Conservation (phyloP, 768 basidiomycete genomes). For the Daedaleopsis sinensis region DNA sequence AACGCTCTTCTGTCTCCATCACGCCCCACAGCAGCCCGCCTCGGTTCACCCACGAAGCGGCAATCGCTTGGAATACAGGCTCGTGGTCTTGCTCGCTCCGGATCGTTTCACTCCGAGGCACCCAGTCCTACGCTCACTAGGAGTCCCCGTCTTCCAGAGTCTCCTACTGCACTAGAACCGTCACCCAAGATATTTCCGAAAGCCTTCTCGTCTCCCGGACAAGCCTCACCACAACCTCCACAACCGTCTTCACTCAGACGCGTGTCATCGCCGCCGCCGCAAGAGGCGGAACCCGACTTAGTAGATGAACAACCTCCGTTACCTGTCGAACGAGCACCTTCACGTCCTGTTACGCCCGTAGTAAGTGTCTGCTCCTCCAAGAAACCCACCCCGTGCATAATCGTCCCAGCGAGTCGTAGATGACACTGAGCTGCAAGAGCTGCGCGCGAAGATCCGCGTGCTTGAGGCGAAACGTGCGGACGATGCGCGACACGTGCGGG, state of each 20-base stretch:
- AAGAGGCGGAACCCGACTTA: slow-evolving; percentile 17
- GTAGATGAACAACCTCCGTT: neutral
- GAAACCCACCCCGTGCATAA: neutral
- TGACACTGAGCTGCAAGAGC: slow-evolving; percentile 74
- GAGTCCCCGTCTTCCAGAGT: slow-evolving; percentile 34
- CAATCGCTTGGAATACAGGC: slow-evolving; percentile 49
- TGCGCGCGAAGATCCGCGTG: slow-evolving; percentile 80
- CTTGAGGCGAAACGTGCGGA: slow-evolving; percentile 87
- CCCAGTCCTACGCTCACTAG: slow-evolving; percentile 28
- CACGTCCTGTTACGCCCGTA: slow-evolving; percentile 23
- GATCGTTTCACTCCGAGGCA: slow-evolving; percentile 41
- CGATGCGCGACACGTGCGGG: slow-evolving; percentile 80
- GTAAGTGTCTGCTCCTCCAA: slow-evolving; percentile 26
- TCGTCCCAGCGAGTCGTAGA: slow-evolving; percentile 37
- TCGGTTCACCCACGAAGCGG: slow-evolving; percentile 61
- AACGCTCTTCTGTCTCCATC: slow-evolving; percentile 32
- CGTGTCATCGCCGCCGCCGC: slow-evolving; percentile 15
- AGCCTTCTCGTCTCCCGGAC: slow-evolving; percentile 20
- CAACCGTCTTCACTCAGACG: slow-evolving; percentile 20
- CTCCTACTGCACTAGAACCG: slow-evolving; percentile 31
- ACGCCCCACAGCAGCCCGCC: slow-evolving; percentile 27
- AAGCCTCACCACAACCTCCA: slow-evolving; percentile 12
- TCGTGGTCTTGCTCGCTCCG: slow-evolving; percentile 50
- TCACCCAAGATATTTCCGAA: slow-evolving; percentile 20
- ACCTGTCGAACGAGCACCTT: slow-evolving; percentile 4